A percentile compares a stretch with the other conserved stretches of the same genome.
Conservation (phyloP, 768 basidiomycete genomes). For the Lentinula lateritia region DNA sequence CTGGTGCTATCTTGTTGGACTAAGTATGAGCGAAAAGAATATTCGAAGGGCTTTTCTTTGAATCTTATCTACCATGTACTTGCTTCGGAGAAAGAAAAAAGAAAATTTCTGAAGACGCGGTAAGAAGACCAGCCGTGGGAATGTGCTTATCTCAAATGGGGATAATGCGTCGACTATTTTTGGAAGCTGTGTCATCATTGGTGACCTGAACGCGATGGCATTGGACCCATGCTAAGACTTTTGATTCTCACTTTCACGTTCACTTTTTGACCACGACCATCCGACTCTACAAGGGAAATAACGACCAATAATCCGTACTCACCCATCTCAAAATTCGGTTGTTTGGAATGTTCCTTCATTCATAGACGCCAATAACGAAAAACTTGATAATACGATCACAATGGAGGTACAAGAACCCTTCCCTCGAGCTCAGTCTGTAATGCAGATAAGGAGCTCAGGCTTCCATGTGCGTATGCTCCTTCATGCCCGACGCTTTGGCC, state of each 20-base stretch:
- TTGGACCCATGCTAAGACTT: not conserved
- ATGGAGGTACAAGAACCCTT: constrained; percentile 14
- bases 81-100: not conserved
- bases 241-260: not conserved
- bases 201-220: not conserved
- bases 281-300: too few relatives aligned
- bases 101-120: too few relatives aligned
- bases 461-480: constrained; percentile 20
- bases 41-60: too few relatives aligned
- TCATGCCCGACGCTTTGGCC: not conserved
- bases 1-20: too few relatives aligned
- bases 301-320: not conserved
- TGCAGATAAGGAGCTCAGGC: constrained; percentile 15
- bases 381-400: not conserved
- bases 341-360: not conserved
- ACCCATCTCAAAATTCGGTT: not conserved
- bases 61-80: too few relatives aligned
- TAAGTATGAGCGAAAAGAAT: too few relatives aligned
- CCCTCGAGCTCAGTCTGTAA: constrained; percentile 15
- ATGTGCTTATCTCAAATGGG: not conserved
- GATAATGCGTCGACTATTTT: not conserved
- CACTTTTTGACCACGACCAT: not conserved
- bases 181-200: not conserved
- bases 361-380: not conserved
- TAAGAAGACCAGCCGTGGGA: not conserved